A percentile compares a stretch with the other conserved stretches of the same genome.
Evolutionary conservation across 2,329 filamentous ascomycete genomes (phyloP).

Genomic region (Dothideomycetes sp.): DNA sequence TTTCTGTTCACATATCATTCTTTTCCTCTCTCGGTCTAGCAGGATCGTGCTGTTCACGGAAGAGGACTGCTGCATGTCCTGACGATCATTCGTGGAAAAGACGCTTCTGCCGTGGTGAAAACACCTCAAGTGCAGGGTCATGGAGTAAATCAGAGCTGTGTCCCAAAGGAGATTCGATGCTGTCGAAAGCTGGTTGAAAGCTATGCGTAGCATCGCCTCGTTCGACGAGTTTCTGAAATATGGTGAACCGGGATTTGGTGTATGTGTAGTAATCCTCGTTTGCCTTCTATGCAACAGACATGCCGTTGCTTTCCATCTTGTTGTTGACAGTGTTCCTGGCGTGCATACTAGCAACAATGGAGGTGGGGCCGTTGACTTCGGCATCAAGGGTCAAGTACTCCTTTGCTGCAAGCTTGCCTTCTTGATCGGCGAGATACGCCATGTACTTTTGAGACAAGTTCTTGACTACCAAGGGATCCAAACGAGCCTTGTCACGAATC

Average conservation of each 20-base stretch:
- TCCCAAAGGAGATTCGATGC: too few species aligned
- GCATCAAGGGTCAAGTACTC: conserved; percentile 75
- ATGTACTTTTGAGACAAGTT: conserved; percentile 73
- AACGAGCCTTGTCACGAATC: conserved; percentile 61
- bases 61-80: too few species aligned
- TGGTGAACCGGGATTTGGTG: too few species aligned
- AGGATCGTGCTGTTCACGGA: too few species aligned
- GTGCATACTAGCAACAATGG: conserved; percentile 11
- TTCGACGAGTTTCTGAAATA: too few species aligned
- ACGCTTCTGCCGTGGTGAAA: too few species aligned
- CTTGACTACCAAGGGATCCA: conserved; percentile 59
- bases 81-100: too few species aligned
- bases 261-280: too few species aligned
- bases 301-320: neutral
- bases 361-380: conserved; percentile 66
- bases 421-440: conserved; percentile 71
- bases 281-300: neutral
- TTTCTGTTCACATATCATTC: too few species aligned
- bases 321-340: neutral
- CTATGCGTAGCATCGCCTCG: neutral
- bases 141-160: too few species aligned
- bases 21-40: too few species aligned
- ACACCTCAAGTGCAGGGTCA: too few species aligned
- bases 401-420: conserved; percentile 74
- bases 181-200: conserved; percentile 10